Base-by-base conservation (phyloP, 345 rosid genomes). In the Kandelia obovata region DNA sequence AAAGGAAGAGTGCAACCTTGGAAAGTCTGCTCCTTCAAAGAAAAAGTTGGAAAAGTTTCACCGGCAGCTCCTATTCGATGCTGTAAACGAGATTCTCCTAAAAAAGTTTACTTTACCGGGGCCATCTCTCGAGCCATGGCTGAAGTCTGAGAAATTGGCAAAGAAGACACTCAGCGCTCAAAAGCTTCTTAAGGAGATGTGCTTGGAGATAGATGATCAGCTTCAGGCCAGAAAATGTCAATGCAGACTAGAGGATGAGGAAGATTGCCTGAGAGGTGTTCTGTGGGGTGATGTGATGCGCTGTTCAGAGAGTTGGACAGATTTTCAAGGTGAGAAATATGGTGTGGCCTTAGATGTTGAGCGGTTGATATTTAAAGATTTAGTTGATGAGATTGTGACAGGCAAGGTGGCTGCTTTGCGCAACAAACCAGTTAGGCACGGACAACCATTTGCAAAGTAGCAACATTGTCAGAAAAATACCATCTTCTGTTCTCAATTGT, bases 21-120 rank as follows among this genome's bases (percentile, higher is more conserved):
- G 35, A 71, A 84, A 78, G 74, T 62, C 49, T 64, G 32, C 68
- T 46, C 55, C 49, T 49, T 75, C 82, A 61, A 86, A 75, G 82
- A 64, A 72, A 19, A 78, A 82, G 64, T 69, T 49, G 2, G 89
- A 85, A 82, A 94, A 81, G 71, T 80, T 69, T 70, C 90, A 88
- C 76, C 79, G 99, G 17, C 84, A 84, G 78, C 84, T 95, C 73
- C 85, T 91, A 78, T 95, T 95, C 16, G 97, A 95, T 71, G 80
- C 85, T 8, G 93, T 95, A 7, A 95, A 95, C 60, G 96, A 91
- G 79, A 85, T 89, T 68, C 91, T 95, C 32, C 81, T 85, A 4
- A 80, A 79, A 71, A 91, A 88, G 82, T 73, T 95, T 68, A 82
- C 80, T 53, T 70, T 65, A 47, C 68, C 72, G 39, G 84, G 81